Percentiles rank a stretch among this genome's conserved stretches.
Conservation (phyloP, 1,139 yeast genomes). For the Saccharomyces uvarum region DNA sequence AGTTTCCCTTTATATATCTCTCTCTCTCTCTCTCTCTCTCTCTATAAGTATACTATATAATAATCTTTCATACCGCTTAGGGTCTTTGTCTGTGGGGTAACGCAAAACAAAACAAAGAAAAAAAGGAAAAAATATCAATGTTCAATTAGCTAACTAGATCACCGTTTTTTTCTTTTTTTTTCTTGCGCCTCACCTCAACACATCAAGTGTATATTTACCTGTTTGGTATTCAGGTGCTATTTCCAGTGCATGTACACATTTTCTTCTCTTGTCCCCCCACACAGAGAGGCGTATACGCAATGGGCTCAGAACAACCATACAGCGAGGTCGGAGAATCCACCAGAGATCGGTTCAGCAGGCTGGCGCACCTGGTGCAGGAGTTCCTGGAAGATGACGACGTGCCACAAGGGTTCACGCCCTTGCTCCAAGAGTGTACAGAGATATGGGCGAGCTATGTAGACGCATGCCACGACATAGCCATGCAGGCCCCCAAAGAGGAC, state of each 20-base stretch:
- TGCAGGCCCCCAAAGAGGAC: constrained; percentile 3
- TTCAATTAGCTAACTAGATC: background rate
- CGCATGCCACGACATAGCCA: constrained; percentile 17
- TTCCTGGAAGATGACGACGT: background rate
- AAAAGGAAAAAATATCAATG: too few relatives aligned
- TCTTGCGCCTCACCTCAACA: constrained; percentile 1
- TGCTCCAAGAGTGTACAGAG: constrained; percentile 18
- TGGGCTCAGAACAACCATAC: background rate
- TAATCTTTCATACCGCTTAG: background rate
- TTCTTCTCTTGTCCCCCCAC: background rate
- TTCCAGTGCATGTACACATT: background rate
- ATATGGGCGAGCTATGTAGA: constrained; percentile 20
- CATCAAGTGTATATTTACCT: background rate
- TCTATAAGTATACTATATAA: background rate
- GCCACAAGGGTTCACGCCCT: background rate
- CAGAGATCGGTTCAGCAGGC: background rate
- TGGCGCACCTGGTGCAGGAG: background rate
- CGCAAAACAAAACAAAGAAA: background rate
- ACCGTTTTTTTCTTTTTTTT: background rate
- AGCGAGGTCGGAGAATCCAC: background rate
- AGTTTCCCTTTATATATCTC: background rate
- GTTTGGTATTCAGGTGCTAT: background rate
- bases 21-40: background rate
- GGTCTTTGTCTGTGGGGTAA: background rate
- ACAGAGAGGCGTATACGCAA: background rate